Percentiles rank a stretch among this genome's conserved stretches.
phyloP scores from a whole-genome alignment of 179 eudicot species.

The Spergularia azorica region DNA sequence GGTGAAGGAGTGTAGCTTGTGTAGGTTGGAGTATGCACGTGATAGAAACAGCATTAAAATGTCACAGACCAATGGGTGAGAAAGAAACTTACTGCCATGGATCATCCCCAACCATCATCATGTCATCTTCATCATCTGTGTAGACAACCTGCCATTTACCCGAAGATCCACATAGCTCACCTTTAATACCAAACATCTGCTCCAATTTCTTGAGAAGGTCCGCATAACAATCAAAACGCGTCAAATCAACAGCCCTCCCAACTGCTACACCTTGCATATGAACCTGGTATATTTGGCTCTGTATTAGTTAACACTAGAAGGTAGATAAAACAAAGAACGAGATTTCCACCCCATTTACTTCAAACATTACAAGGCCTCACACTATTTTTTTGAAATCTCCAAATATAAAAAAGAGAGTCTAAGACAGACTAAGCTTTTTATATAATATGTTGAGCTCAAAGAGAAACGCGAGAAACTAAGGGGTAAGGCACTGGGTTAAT shows the following conservation, averaged over 20 bases:
- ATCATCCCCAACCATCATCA: slow-evolving; percentile 99
- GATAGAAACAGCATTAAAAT: neutral
- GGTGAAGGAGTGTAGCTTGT: neutral
- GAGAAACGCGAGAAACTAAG: neutral
- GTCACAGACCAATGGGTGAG: neutral
- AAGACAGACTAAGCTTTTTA: neutral
- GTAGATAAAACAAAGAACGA: neutral
- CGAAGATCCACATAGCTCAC: slow-evolving; percentile 61
- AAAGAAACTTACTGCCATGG: slow-evolving; percentile 83
- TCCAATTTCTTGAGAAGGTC: slow-evolving; percentile 77
- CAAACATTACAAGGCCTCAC: neutral
- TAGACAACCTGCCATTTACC: slow-evolving; percentile 93
- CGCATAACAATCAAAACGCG: slow-evolving; percentile 61
- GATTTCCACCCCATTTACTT: no score
- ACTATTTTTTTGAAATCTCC: neutral
- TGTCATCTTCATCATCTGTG: slow-evolving; percentile 89
- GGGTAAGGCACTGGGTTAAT: no score
- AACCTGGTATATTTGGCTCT: slow-evolving; percentile 48
- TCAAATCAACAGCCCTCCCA: slow-evolving; percentile 89
- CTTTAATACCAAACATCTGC: slow-evolving; percentile 79
- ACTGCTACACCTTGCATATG: slow-evolving; percentile 97
- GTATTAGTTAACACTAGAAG: slow-evolving; percentile 11
- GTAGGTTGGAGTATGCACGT: neutral
- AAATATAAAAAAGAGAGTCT: neutral
- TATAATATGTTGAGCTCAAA: neutral